Percentiles rank a stretch among this genome's conserved stretches.
Conservation (phyloP, 768 basidiomycete species). For the Leccinum broughii region DNA sequence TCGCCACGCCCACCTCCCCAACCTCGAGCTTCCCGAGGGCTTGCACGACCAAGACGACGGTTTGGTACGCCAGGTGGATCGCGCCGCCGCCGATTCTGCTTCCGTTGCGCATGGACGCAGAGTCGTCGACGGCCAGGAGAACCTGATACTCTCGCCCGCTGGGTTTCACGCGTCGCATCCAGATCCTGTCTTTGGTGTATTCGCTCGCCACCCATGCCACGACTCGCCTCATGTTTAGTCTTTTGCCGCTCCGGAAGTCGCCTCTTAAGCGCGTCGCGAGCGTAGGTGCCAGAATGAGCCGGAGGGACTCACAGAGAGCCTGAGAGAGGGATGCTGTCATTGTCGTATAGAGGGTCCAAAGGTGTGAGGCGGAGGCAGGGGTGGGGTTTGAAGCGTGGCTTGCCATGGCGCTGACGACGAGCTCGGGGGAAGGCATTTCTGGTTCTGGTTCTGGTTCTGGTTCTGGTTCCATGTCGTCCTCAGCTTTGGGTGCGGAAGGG, state of each 20-base stretch:
- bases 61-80: conserved; percentile 91
- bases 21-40: conserved; percentile 91
- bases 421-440: conserved; percentile 20
- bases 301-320: conserved; percentile 91
- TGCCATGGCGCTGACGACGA: conserved; percentile 22
- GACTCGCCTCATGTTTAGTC: conserved; percentile 98
- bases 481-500: conserved; percentile 30
- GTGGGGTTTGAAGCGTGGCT: conserved; percentile 24
- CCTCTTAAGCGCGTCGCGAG: conserved; percentile 91
- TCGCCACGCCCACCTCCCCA: conserved; percentile 90
- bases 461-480: conserved; percentile 26
- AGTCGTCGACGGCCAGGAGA: conserved; percentile 92
- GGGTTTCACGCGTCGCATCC: conserved; percentile 92
- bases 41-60: conserved; percentile 87
- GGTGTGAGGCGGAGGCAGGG: conserved; percentile 48
- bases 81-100: conserved; percentile 14
- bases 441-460: conserved; percentile 15
- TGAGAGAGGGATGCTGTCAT: conserved; percentile 91
- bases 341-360: conserved; percentile 93
- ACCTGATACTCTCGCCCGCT: conserved; percentile 96
- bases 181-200: conserved; percentile 99
- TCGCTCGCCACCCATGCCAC: conserved; percentile 98
- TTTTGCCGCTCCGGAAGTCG: conserved; percentile 96
- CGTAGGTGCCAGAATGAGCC: conserved; percentile 94
- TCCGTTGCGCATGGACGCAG: conserved; percentile 75